Base-by-base conservation (phyloP, 73 alveolate species). In the Durusdinium trenchii region DNA sequence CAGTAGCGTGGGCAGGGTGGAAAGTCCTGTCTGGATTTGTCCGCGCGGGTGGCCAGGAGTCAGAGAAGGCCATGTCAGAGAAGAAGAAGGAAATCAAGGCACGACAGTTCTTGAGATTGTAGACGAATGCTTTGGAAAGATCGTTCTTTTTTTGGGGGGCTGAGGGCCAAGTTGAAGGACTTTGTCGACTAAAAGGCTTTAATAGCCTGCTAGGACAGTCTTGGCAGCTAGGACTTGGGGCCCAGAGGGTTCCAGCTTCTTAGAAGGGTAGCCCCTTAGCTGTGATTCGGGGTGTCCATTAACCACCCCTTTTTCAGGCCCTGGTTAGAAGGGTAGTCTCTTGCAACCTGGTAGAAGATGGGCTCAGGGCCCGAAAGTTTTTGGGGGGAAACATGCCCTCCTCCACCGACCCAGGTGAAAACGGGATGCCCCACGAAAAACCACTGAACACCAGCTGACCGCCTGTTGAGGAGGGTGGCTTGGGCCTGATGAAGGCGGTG, bases 401-500 rank as follows among this genome's bases (percentile, higher is more conserved):
- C 18, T 23, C 30, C 30, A 23, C 73, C 18, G 73, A 23, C 73
- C 73, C 1, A 60, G 73, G n/a, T 32, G 1, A 60, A 60, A 32
- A 62, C 18, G 28, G 18, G 76, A 61, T 30, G 18, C 4, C 76
- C 76, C 30, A 9, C 3, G 35, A 14, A 36, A 62, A 12, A 62
- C 76, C 76, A 14, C 20, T 30, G 76, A 62, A 62, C 28, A 62
- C 35, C 76, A 30, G 30, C 38, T 36, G 38, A 62, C 28, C 3
- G n/a, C 51, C 76, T 18, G 9, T 38, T n/a, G 47, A 86, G 96
- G 98, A 91, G 61, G 71, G 98, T 46, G 98, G 98, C 90, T 57
- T 91, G 67, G 98, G 98, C 46, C 98, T 91, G 47, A 91, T 91
- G 98, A 91, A 91, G 76, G 98, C 98, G 30, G 98, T 91, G 90